phyloP scores from a whole-genome alignment of 2,329 filamentous ascomycete species.

The Colletotrichum graminicola region DNA sequence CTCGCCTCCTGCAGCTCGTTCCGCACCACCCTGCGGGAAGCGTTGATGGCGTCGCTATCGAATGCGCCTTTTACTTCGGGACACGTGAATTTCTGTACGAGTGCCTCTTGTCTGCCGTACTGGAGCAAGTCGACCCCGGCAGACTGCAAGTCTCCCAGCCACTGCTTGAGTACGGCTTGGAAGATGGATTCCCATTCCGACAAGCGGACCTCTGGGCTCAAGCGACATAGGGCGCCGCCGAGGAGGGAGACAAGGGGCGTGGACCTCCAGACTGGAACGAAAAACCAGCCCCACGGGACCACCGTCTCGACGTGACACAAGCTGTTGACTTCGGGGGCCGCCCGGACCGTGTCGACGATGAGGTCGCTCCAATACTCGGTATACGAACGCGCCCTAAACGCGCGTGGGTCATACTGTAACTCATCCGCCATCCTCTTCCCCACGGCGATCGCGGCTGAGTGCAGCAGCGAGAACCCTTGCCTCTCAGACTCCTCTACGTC shows the following conservation, averaged over 20 bases:
- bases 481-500: constrained; percentile 38
- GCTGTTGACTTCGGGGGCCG: constrained; percentile 13
- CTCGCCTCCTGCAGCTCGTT: neutral
- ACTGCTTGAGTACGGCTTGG: constrained; percentile 41
- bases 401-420: neutral
- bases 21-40: neutral
- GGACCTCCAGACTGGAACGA: constrained; percentile 45
- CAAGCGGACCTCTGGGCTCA: constrained; percentile 34
- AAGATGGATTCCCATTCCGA: constrained; percentile 44
- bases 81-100: constrained; percentile 29
- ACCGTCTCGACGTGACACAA: constrained; percentile 43
- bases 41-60: neutral
- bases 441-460: constrained; percentile 45
- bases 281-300: constrained; percentile 43
- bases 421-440: constrained; percentile 43
- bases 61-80: constrained; percentile 22
- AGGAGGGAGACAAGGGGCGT: constrained; percentile 45
- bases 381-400: constrained; percentile 15
- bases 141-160: constrained; percentile 37
- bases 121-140: constrained; percentile 43
- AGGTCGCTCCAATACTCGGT: constrained; percentile 30
- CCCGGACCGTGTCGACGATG: constrained; percentile 6
- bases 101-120: constrained; percentile 45
- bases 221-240: constrained; percentile 46
- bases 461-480: constrained; percentile 44